Base-by-base conservation (phyloP, 345 rosid species). In the Eucalyptus virginea region DNA sequence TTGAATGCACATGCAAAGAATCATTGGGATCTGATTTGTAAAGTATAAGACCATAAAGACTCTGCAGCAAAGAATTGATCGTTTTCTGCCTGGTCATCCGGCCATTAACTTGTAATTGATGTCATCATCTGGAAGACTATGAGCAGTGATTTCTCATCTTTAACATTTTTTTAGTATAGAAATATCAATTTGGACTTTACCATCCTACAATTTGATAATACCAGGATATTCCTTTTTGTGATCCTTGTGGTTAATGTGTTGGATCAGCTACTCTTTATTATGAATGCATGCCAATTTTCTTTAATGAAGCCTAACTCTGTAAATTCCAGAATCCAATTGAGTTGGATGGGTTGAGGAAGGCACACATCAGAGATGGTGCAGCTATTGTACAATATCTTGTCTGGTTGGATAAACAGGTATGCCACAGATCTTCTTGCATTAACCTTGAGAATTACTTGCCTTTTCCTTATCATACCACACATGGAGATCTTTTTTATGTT, bases 331-430 rank as follows among this genome's bases (percentile, higher is more conserved):
- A 98, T 88, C 95, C 98, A 6, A 95, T 94, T 92, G 99, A 98
- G 94, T 91, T 97, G 89, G 96, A 96, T 54, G 99, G 99, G 89
- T 89, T 98, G 51, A 96, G 91, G 93, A 96, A 96, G 56, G 96
- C 99, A 42, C 99, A 98, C 88, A 90, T 97, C 88, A 97, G 99
- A 48, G 99, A 98, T 95, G 99, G 99, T 91, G 99, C 99, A 87
- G 98, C 98, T 93, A 97, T 97, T 92, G 99, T 98, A 91, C 99
- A 97, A 89, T 98, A 91, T 95, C 96, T 98, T 90, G 96, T 90
- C 87, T 97, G 99, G 99, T 95, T 97, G 77, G 99, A 97, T 91
- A 93, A 93, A 88, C 97, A 96, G 97, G 99, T 96, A 92, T 50
- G 24, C 65, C 89, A 40, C 34, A 81, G 44, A 67, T 32, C 81